Evolutionary conservation across 2,329 filamentous ascomycete genomes (phyloP).

Genomic region (Ilyonectria robusta): DNA sequence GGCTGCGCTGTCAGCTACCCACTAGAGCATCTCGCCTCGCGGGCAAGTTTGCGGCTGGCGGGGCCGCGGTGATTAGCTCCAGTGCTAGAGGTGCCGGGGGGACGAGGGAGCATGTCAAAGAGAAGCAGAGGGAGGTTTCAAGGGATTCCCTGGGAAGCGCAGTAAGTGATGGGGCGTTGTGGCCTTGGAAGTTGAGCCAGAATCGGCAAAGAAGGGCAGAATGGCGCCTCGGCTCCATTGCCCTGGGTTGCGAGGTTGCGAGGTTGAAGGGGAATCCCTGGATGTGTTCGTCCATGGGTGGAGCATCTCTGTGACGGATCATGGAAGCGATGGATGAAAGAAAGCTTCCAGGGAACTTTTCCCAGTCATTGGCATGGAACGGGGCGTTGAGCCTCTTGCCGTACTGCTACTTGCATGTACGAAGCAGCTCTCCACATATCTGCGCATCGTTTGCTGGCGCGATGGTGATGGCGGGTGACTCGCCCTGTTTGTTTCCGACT

Average conservation of each 20-base stretch:
- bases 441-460: neutral
- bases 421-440: neutral
- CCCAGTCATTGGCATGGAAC: neutral
- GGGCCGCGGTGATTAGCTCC: conserved; percentile 17
- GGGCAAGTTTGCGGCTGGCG: conserved; percentile 20
- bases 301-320: conserved; percentile 6
- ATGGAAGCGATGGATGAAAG: neutral
- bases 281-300: conserved; percentile 13
- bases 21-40: conserved; percentile 27
- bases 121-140: neutral
- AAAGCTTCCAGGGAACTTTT: neutral
- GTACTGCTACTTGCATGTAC: neutral
- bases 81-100: neutral
- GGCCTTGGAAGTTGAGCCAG: conserved; percentile 17
- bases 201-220: conserved; percentile 5
- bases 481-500: neutral
- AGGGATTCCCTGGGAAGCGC: conserved; percentile 12
- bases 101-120: conserved; percentile 3
- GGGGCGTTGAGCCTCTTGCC: neutral
- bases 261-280: conserved; percentile 23
- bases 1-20: conserved; percentile 31
- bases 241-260: neutral
- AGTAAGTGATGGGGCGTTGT: conserved; percentile 13
- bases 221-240: conserved; percentile 4
- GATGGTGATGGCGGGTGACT: neutral